Conservation (phyloP, 192 early-diverging fungal species). For the Coemansia sp. region DNA sequence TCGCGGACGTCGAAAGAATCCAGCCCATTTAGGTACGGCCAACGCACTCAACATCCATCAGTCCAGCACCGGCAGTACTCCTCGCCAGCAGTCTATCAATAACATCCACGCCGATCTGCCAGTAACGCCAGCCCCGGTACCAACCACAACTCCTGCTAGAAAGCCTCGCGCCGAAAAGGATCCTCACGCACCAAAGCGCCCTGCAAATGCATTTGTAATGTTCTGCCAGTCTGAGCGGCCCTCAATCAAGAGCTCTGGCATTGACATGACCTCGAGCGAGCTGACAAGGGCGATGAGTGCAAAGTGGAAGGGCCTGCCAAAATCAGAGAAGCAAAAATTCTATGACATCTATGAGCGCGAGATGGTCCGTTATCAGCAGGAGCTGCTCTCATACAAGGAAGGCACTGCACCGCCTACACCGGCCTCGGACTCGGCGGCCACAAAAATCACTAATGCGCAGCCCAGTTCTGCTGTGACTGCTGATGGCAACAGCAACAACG, state of each 20-base stretch:
- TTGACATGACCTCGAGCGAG: conserved; percentile 42
- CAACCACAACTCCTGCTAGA: not conserved
- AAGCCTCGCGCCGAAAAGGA: conserved; percentile 45
- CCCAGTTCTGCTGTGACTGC: not conserved
- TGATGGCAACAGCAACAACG: not conserved
- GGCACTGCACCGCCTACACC: not conserved
- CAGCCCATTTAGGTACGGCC: no score
- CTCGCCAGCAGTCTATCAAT: conserved; percentile 23
- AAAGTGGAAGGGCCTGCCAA: conserved; percentile 50
- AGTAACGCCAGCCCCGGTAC: not conserved
- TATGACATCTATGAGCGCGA: conserved; percentile 50
- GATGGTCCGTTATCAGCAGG: conserved; percentile 49
- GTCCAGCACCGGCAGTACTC: conserved; percentile 31
- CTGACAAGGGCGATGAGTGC: conserved; percentile 52
- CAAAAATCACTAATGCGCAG: not conserved
- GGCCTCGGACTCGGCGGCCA: not conserved
- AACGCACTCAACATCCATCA: conserved; percentile 2
- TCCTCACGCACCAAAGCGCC: conserved; percentile 52
- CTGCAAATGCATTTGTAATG: conserved; percentile 55
- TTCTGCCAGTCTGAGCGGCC: conserved; percentile 55
- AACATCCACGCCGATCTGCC: conserved; percentile 2
- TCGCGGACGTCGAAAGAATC: conserved; percentile 18
- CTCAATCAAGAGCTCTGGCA: conserved; percentile 39
- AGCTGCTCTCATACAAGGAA: conserved; percentile 48
- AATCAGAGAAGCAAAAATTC: conserved; percentile 47